Base-by-base conservation (phyloP, 345 rosid genomes). In the Corymbia maculata region DNA sequence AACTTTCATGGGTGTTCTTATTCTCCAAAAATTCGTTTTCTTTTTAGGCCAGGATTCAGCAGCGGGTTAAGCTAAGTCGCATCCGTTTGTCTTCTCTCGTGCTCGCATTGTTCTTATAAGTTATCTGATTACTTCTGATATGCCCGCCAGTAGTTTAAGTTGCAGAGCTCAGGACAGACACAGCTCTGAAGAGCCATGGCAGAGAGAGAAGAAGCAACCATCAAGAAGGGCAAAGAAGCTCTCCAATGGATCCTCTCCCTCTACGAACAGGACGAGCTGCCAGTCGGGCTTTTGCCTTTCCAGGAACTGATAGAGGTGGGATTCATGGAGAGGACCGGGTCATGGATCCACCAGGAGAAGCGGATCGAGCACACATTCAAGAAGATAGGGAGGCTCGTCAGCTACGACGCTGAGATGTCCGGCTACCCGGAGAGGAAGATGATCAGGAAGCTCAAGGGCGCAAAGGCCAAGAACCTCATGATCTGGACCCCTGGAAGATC, bases 401-500 rank as follows among this genome's bases (percentile, higher is more conserved):
- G 49, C 6, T 89, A 89, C 52, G 86, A 86, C 24, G 24, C 79
- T 26, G 88, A 89, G 51, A 86, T 86, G 80, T 52, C 86, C 9
- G 86, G 90, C 22, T 89, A 86, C 61, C 22, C 79, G 5, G 86
- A 89, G 80, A 82, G 85, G 88, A 85, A 66, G 87, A 87, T 49
- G 87, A 52, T 87, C 66, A 66, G 66, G 90, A 89, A 85, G 85
- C 87, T 87, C 85, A 85, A 51, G 79, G 90, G 79, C 16, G 89
- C 66, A 30, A 85, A 87, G 87, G 90, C 42, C 14, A 89, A 52
- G 90, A 88, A 85, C 42, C 68, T 82, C 50, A 45, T 85, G 50
- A 28, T 85, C 19, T 85, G 89, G 85, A 53, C 87, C 13, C 50
- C 89, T 15, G 88, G 85, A 89, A 84, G 52, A 64, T 87, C 87